These are phyloP conservation scores for Piper longum DNA, from an alignment of 164 flowering plant genomes.

Conservation along the genomic window DNA sequence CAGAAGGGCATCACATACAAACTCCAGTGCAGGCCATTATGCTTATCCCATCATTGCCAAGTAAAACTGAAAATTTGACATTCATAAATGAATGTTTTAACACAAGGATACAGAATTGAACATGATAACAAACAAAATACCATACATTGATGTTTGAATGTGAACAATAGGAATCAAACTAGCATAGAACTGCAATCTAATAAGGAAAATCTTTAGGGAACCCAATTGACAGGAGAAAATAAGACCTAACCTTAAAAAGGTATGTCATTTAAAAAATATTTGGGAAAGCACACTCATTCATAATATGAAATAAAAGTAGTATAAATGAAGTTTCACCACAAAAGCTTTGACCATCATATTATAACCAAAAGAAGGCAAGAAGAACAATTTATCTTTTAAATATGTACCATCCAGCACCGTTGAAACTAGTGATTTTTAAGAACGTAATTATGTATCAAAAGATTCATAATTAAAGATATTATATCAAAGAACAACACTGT, in stretches of 20 bases:
- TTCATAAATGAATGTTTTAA: too few species aligned
- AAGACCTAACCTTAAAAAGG: not conserved
- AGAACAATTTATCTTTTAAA: not conserved
- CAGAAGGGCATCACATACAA: conserved; percentile 4
- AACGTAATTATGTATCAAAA: not conserved
- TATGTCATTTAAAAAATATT: not conserved
- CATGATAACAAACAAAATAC: not conserved
- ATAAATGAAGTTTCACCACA: not conserved
- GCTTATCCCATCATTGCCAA: not conserved
- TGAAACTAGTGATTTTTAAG: not conserved
- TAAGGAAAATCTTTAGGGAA: not conserved
- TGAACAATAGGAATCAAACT: conserved; percentile 83
- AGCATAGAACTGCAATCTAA: conserved; percentile 72
- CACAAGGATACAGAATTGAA: not conserved
- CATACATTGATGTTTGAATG: conserved; percentile 78
- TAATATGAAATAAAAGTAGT: too few species aligned
- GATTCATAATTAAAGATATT: not conserved
- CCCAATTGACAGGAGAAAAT: not conserved
- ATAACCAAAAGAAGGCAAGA: not conserved
- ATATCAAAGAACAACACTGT: not conserved
- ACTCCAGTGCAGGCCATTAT: not conserved
- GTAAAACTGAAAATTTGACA: not conserved
- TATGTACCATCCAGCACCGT: not conserved
- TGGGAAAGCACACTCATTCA: not conserved
- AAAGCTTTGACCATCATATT: not conserved